These are phyloP conservation scores for Phaeophleospora eucalypticola DNA, from an alignment of 2,329 filamentous ascomycete species.

Conservation along the genomic window DNA sequence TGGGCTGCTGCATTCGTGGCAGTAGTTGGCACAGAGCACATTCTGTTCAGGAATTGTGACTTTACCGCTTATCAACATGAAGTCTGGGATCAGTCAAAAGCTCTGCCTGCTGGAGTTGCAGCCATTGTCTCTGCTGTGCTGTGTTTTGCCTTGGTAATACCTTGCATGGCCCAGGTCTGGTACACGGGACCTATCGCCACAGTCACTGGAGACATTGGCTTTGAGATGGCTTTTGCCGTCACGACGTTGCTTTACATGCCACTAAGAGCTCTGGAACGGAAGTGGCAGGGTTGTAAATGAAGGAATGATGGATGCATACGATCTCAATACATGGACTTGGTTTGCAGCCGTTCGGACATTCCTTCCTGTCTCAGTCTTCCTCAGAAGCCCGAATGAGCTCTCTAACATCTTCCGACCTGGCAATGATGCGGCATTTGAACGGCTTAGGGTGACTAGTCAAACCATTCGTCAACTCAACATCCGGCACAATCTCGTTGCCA, in stretches of 20 bases:
- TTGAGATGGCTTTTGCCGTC: constrained; percentile 58
- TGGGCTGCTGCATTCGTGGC: constrained; percentile 44
- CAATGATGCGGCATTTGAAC: constrained; percentile 10
- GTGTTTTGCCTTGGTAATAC: constrained; percentile 24
- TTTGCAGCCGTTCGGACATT: too few relatives aligned
- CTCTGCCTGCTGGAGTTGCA: constrained; percentile 41
- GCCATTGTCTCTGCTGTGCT: constrained; percentile 26
- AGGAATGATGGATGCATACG: too few relatives aligned
- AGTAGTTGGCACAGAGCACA: constrained; percentile 40
- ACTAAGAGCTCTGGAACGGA: constrained; percentile 39
- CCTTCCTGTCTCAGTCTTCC: too few relatives aligned
- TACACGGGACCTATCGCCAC: constrained; percentile 27
- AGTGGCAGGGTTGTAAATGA: constrained; percentile 18
- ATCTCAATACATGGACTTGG: too few relatives aligned
- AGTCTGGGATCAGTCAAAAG: constrained; percentile 36
- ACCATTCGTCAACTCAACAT: constrained; percentile 12
- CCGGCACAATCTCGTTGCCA: constrained; percentile 9
- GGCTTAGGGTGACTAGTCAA: constrained; percentile 11
- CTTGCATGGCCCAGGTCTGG: constrained; percentile 28
- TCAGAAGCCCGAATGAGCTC: too few relatives aligned
- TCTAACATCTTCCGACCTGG: constrained; percentile 8
- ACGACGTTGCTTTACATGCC: constrained; percentile 44
- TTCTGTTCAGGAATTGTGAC: constrained; percentile 38
- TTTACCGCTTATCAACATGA: constrained; percentile 38
- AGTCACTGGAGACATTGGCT: constrained; percentile 61